These are phyloP conservation scores for Eucalyptus decipiens DNA, from an alignment of 345 rosid genomes.

Conservation along the genomic window DNA sequence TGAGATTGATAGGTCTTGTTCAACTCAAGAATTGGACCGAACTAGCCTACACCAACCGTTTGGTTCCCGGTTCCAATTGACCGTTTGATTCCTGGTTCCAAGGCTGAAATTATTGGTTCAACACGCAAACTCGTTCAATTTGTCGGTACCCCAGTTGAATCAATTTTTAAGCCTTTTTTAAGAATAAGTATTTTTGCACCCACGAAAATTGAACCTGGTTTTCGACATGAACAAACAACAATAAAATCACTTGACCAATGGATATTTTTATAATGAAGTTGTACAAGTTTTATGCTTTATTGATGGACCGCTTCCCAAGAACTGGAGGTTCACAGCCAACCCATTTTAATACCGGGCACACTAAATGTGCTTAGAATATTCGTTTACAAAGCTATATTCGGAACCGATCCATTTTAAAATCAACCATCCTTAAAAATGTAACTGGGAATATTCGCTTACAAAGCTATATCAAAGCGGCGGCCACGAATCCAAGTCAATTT, in stretches of 20 bases:
- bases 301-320: neutral
- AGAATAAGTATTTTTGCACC: neutral
- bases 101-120: neutral
- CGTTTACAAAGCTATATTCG: neutral
- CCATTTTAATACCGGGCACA: neutral
- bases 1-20: neutral
- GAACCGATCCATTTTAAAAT: neutral
- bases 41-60: neutral
- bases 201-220: neutral
- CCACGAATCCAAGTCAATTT: neutral
- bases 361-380: neutral
- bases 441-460: neutral
- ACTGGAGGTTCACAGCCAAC: neutral
- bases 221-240: neutral
- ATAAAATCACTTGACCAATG: neutral
- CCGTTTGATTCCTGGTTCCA: neutral
- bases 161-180: neutral
- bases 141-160: neutral
- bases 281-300: neutral
- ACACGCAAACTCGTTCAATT: neutral
- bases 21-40: neutral
- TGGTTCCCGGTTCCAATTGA: fast-evolving
- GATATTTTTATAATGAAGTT: neutral
- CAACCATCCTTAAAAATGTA: neutral
- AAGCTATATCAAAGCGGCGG: neutral